Base-by-base conservation (phyloP, 139 green algal species). In the Volvox reticuliferus region DNA sequence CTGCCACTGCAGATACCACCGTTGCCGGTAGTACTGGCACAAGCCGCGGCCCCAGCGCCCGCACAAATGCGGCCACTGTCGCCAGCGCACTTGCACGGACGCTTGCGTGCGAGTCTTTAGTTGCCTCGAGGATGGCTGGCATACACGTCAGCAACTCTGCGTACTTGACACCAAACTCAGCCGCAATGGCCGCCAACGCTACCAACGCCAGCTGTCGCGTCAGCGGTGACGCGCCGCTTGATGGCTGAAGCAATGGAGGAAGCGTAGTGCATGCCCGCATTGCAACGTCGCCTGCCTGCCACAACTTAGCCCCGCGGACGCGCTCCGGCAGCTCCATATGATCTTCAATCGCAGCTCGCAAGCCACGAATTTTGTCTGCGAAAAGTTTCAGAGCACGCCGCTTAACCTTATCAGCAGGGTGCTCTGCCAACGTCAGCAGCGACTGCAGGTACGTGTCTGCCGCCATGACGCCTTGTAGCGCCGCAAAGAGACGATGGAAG, bases 341-440 rank as follows among this genome's bases (percentile, higher is more conserved):
- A 33, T 92, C 92, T 13, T 89, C 75, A 44, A 96, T 79, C 20
- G 94, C 92, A 0, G 86, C 61, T 0, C 76, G n/a, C 50, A 92
- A 68, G 80, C 82, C 78, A 13, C 68, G 50, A 68, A 93, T 87
- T 75, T 91, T 92, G 82, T 91, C 92, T 0, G 91, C 91, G 13
- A 97, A 89, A 63, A 98, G 93, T 79, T 89, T 89, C 73, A 98
- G 87, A 14, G 96, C 96, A 33, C 94, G 91, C 73, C 94, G 93
- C 28, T 92, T 92, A 67, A 97, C 90, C 5, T 82, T 87, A 33
- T 95, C 94, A 16, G 82, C 75, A 0, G 92, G 80, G 76, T 93
- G 91, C 62, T 84, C 61, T 5, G 91, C 90, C 37, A 97, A 87
- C n/a, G 81, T 44, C 17, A 93, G 91, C 30, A 98, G 90, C 0